These are phyloP conservation scores for Elongisporangium undulatum DNA, from an alignment of 352 stramenopile species.

Conservation along the genomic window DNA sequence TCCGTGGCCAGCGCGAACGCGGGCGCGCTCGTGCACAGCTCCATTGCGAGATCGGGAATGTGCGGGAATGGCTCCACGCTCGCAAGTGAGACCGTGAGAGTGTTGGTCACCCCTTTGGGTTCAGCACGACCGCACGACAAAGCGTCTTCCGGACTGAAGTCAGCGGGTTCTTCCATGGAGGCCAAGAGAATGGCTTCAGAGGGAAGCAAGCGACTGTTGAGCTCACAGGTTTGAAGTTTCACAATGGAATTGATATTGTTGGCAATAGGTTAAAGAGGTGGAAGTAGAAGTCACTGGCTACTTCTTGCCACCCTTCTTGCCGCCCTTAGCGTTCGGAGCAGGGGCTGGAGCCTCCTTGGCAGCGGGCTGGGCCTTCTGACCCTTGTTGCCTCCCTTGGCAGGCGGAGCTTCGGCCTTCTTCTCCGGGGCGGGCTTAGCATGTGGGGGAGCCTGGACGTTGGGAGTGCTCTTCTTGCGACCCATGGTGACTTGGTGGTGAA, in stretches of 20 bases:
- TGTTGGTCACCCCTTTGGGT: not conserved
- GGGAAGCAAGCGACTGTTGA: not conserved
- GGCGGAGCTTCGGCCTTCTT: slow-evolving; percentile 10
- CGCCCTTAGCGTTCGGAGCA: not conserved
- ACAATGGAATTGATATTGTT: not conserved
- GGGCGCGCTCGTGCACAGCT: not conserved
- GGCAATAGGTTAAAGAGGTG: not conserved
- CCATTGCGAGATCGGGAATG: not conserved
- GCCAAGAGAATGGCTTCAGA: not conserved
- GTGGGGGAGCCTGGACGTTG: too few relatives aligned
- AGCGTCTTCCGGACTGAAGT: not conserved
- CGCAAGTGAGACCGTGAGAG: not conserved
- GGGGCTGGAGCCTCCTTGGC: slow-evolving; percentile 6
- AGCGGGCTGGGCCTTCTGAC: slow-evolving; percentile 5
- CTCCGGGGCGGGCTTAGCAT: not conserved
- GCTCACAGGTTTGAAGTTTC: too few relatives aligned
- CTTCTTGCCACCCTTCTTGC: not conserved
- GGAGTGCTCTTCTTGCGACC: slow-evolving; percentile 19
- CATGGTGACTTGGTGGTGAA: slow-evolving; percentile 10
- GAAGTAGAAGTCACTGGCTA: not conserved
- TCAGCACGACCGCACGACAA: not conserved
- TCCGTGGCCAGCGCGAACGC: slow-evolving; percentile 14
- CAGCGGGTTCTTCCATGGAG: not conserved
- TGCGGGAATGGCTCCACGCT: not conserved
- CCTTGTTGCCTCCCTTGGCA: slow-evolving; percentile 2